Conservation (phyloP, 768 basidiomycete genomes). For the Russula ochroleuca region DNA sequence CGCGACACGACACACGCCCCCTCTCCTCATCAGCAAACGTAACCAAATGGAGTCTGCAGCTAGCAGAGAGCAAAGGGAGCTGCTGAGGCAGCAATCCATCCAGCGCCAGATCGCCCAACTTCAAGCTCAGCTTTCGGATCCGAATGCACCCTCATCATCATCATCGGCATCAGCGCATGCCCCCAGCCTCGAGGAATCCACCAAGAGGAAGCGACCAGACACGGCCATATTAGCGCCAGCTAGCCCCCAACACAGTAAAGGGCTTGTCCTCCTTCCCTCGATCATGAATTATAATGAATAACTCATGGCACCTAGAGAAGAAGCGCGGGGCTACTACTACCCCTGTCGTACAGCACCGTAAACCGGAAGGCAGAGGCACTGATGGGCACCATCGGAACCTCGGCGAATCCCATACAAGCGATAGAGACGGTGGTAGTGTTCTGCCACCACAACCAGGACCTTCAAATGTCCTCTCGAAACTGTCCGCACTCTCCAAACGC, state of each 20-base stretch:
- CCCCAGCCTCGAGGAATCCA: conserved; percentile 32
- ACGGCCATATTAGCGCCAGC: conserved; percentile 45
- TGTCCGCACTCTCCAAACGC: conserved; percentile 39
- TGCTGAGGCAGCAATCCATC: conserved; percentile 46
- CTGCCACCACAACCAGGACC: conserved; percentile 38
- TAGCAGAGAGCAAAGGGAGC: conserved; percentile 39
- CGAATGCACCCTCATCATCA: conserved; percentile 30
- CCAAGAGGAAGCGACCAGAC: conserved; percentile 46
- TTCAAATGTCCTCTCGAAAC: conserved; percentile 51
- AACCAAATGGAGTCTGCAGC: conserved; percentile 53
- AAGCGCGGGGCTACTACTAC: conserved; percentile 41
- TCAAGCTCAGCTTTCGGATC: conserved; percentile 48
- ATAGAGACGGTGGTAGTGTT: neutral
- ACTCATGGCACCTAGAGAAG: conserved; percentile 36
- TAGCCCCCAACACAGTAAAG: conserved; percentile 67
- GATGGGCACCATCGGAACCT: conserved; percentile 8
- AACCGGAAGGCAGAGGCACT: neutral
- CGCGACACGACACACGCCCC: conserved; percentile 2
- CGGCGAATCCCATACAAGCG: neutral
- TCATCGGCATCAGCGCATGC: conserved; percentile 27
- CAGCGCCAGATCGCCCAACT: conserved; percentile 51
- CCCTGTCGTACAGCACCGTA: neutral
- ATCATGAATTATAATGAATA: conserved; percentile 9
- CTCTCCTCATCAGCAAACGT: neutral
- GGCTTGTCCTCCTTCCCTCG: neutral